Evolutionary conservation across 1,284 basidiomycete genomes (phyloP).

Genomic region (Agroathelia rolfsii): DNA sequence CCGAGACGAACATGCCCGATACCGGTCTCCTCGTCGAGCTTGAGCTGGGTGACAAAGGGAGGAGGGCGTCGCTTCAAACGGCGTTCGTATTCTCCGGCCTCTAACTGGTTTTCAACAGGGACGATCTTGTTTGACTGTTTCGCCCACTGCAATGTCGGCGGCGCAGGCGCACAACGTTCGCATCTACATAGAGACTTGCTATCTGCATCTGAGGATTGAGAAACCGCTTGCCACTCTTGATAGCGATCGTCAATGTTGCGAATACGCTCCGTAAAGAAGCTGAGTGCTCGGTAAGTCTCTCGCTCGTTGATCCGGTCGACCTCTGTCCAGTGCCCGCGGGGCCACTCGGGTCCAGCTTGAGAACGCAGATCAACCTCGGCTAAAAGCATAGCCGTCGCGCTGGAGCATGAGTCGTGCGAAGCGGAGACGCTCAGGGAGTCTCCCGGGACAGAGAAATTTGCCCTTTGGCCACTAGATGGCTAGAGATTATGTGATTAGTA

Average conservation of each 20-base stretch:
- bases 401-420: slow-evolving; percentile 53
- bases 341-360: slow-evolving; percentile 73
- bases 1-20: slow-evolving; percentile 75
- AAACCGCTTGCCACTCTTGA: slow-evolving; percentile 47
- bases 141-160: slow-evolving; percentile 72
- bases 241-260: slow-evolving; percentile 62
- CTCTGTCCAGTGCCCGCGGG: slow-evolving; percentile 60
- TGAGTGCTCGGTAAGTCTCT: slow-evolving; percentile 66
- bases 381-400: slow-evolving; percentile 71
- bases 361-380: slow-evolving; percentile 62
- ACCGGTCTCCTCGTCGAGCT: slow-evolving; percentile 52
- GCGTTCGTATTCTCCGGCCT: slow-evolving; percentile 83
- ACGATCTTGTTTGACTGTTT: slow-evolving; percentile 49
- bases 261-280: slow-evolving; percentile 82
- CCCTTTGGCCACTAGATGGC: slow-evolving; percentile 46
- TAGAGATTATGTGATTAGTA: slow-evolving; percentile 19
- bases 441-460: slow-evolving; percentile 57
- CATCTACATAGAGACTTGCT: too few species aligned
- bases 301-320: slow-evolving; percentile 83
- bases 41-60: slow-evolving; percentile 83
- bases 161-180: slow-evolving; percentile 69
- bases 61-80: slow-evolving; percentile 80
- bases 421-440: slow-evolving; percentile 43
- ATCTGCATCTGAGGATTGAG: slow-evolving; percentile 28
- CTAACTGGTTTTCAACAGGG: slow-evolving; percentile 72